Conservation (phyloP, 2,329 filamentous ascomycete genomes). For the Fusarium sp. region DNA sequence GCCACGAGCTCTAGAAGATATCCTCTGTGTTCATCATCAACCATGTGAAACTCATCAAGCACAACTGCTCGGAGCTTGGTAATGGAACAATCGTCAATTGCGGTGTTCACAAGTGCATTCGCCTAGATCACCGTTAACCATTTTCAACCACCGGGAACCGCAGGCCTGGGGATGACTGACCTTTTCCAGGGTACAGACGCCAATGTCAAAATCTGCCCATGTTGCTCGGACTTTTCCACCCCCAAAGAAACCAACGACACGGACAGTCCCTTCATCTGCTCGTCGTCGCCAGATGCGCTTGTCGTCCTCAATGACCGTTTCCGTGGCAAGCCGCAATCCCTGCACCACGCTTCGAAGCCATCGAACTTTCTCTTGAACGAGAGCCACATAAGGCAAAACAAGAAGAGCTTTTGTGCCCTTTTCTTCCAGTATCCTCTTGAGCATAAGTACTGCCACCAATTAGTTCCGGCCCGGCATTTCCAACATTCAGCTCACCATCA, state of each 20-base stretch:
- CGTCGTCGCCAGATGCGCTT: slow-evolving; percentile 64
- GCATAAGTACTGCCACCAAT: slow-evolving; percentile 69
- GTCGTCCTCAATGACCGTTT: slow-evolving; percentile 49
- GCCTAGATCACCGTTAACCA: slow-evolving; percentile 60
- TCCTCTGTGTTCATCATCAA: slow-evolving; percentile 80
- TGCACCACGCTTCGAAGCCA: slow-evolving; percentile 78
- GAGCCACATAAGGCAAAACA: slow-evolving; percentile 80
- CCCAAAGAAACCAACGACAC: slow-evolving; percentile 80
- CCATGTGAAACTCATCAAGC: slow-evolving; percentile 85
- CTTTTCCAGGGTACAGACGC: slow-evolving; percentile 85
- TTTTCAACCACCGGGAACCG: not conserved
- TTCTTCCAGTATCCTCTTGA: slow-evolving; percentile 75
- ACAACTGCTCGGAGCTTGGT: slow-evolving; percentile 75
- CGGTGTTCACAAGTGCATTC: slow-evolving; percentile 78
- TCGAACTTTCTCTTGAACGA: slow-evolving; percentile 83
- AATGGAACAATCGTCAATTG: slow-evolving; percentile 77
- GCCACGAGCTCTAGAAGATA: slow-evolving; percentile 81
- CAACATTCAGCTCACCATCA: slow-evolving; percentile 55
- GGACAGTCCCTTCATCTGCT: slow-evolving; percentile 68
- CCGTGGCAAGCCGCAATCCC: slow-evolving; percentile 60
- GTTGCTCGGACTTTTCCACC: slow-evolving; percentile 74
- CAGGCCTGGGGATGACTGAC: slow-evolving; percentile 26
- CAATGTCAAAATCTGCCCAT: slow-evolving; percentile 82
- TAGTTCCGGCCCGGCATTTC: slow-evolving; percentile 12
- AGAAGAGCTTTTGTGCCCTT: slow-evolving; percentile 75